Base-by-base conservation (phyloP, 192 early-diverging fungal genomes). In the Podochytrium sp. region DNA sequence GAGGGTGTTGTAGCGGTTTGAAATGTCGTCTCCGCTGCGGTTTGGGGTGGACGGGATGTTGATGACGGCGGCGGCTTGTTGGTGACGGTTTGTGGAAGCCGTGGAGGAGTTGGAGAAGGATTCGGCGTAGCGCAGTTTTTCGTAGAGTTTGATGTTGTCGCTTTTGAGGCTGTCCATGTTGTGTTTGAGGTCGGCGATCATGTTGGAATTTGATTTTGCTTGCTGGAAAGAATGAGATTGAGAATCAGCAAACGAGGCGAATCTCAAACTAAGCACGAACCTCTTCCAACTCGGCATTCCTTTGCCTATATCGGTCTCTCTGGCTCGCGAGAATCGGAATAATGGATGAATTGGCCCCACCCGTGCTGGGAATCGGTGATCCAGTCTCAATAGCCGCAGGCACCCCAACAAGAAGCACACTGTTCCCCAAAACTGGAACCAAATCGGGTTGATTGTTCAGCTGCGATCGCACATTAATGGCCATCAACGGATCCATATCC, bases 71-170 rank as follows among this genome's bases (percentile, higher is more conserved):
- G 29, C 20, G 14, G 20, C 27, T 23, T 34, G 32, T 18, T 69
- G 43, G 10, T 35, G 27, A 12, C n/a, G 12, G 12, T 49, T 12
- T 14, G 47, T 14, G 37, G 61, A 63, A 2, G 56, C 18, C 32
- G 18, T 16, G 16, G 20, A 18, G 6, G 14, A 32, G 75, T 72
- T 55, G 68, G 76, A 66, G 75, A 92, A 94, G 51, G 86, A 89
- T 75, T 95, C 93, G 43, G 94, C 84, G 80, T 92, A 98, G 70
- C 92, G 91, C 25, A 95, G 82, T 73, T 92, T 91, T 75, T 98
- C 96, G 76, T 94, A 98, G 56, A 98, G 78, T 69, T 93, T 92
- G 47, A 96, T 64, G 58, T 96, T 97, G 74, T 98, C 96, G 42
- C 83, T 79, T 73, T 91, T 87, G n/a, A 93, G 73, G 33, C 81